Conservation (phyloP, 345 rosid species). For the Gossypium turneri region DNA sequence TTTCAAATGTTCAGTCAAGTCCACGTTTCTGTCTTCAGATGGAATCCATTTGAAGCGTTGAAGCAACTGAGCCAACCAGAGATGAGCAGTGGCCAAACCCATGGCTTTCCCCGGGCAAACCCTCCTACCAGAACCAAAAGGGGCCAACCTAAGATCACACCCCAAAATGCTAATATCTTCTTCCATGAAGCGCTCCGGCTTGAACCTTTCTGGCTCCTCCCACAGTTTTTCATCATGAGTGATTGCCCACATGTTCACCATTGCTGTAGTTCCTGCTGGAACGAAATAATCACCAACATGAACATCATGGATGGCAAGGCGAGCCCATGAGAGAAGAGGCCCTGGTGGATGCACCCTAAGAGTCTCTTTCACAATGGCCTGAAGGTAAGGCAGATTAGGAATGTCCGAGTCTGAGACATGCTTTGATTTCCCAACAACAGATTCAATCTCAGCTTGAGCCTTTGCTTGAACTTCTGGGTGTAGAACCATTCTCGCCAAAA, state of each 20-base stretch:
- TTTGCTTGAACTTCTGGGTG: constrained; percentile 56
- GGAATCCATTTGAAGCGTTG: constrained; percentile 47
- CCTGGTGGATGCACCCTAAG: constrained; percentile 85
- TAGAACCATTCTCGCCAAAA: constrained; percentile 53
- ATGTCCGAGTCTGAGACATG: constrained; percentile 55
- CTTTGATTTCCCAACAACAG: constrained; percentile 25
- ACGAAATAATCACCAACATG: constrained; percentile 45
- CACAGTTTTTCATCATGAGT: constrained; percentile 59
- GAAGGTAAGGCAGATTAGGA: constrained; percentile 49
- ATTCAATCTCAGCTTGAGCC: constrained; percentile 60
- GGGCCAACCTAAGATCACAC: constrained; percentile 61
- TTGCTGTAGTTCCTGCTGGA: constrained; percentile 80
- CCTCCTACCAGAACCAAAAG: constrained; percentile 65
- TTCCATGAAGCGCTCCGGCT: constrained; percentile 31
- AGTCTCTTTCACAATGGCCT: constrained; percentile 71
- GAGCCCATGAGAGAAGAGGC: constrained; percentile 87
- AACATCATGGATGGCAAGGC: constrained; percentile 70
- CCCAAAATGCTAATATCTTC: constrained; percentile 52
- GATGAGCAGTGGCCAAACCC: constrained; percentile 55
- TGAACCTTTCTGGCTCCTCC: constrained; percentile 65
- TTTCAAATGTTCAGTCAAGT: constrained; percentile 45
- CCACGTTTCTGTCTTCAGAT: constrained; percentile 28
- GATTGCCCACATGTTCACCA: constrained; percentile 96
- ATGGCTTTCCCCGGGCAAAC: constrained; percentile 67
- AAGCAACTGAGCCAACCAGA: constrained; percentile 59